Percentiles rank a stretch among this genome's conserved stretches.
phyloP scores from a whole-genome alignment of 1,139 yeast species.

The Protomyces arabidopsidicola region DNA sequence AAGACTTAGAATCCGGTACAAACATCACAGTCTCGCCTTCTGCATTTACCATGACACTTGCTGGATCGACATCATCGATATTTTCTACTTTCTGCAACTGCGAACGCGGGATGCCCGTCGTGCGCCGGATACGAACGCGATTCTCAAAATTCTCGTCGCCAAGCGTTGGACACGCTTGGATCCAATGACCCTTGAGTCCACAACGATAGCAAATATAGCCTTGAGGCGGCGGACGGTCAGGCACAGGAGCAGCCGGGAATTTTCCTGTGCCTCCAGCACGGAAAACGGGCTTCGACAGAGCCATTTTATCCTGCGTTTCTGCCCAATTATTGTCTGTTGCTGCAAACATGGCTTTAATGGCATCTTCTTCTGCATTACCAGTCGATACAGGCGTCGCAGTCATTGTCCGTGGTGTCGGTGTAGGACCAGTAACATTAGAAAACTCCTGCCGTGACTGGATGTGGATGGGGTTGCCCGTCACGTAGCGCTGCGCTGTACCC shows the following conservation, averaged over 20 bases:
- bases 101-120: conserved; percentile 96
- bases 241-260: conserved; percentile 39
- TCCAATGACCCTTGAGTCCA: conserved; percentile 93
- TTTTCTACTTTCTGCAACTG: conserved; percentile 78
- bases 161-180: conserved; percentile 90
- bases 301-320: conserved; percentile 82
- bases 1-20: conserved; percentile 80
- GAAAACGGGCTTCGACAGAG: conserved; percentile 39
- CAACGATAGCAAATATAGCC: conserved; percentile 95
- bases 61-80: conserved; percentile 45
- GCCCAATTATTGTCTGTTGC: conserved; percentile 93
- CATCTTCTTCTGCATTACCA: conserved; percentile 61
- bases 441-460: conserved; percentile 20
- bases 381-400: conserved; percentile 29
- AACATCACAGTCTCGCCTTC: conserved; percentile 95
- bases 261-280: conserved; percentile 32
- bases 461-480: conserved; percentile 57
- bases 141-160: conserved; percentile 93
- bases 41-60: conserved; percentile 81
- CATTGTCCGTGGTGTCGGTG: conserved; percentile 20
- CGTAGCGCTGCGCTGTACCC: conserved; percentile 59
- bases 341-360: conserved; percentile 83
- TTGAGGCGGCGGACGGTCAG: conserved; percentile 83
- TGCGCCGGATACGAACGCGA: conserved; percentile 69
- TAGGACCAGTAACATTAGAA: background rate